Evolutionary conservation across 140 eudicot species (phyloP).

Genomic region (Anethum foeniculum): DNA sequence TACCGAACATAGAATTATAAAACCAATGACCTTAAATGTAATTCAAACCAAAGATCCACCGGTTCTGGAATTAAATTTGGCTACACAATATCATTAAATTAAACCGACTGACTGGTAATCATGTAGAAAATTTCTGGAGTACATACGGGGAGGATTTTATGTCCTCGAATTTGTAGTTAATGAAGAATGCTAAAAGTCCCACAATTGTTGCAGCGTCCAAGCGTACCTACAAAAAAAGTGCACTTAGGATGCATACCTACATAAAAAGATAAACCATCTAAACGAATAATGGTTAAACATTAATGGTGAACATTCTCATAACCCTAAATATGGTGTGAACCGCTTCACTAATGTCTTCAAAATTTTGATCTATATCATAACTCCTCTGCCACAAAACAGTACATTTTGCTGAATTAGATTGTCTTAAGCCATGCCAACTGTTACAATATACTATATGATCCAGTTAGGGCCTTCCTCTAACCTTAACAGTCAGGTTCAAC

Average conservation of each 20-base stretch:
- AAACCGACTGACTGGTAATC: background rate
- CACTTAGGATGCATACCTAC: background rate
- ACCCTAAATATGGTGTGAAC: background rate
- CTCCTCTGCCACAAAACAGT: background rate
- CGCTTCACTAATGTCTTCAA: background rate
- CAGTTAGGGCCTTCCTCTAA: too few relatives aligned
- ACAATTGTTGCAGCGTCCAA: slow-evolving; percentile 75
- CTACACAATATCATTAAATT: background rate
- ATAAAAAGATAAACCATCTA: background rate
- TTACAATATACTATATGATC: too few relatives aligned
- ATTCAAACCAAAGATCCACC: background rate
- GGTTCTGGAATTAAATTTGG: background rate
- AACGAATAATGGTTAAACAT: background rate
- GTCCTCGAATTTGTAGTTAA: slow-evolving; percentile 86
- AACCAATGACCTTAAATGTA: background rate
- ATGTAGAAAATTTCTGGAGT: slow-evolving; percentile 5
- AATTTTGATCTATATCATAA: background rate
- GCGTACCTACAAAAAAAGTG: slow-evolving; percentile 66
- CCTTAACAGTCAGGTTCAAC: too few relatives aligned
- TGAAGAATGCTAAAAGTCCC: slow-evolving; percentile 89
- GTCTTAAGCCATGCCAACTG: background rate
- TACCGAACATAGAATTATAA: background rate
- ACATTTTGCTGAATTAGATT: background rate
- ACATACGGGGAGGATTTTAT: slow-evolving; percentile 83
- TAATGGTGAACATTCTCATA: background rate